A percentile compares a stretch with the other conserved stretches of the same genome.
Conservation (phyloP, 805 yeast genomes). For the Zygosaccharomyces lentus region DNA sequence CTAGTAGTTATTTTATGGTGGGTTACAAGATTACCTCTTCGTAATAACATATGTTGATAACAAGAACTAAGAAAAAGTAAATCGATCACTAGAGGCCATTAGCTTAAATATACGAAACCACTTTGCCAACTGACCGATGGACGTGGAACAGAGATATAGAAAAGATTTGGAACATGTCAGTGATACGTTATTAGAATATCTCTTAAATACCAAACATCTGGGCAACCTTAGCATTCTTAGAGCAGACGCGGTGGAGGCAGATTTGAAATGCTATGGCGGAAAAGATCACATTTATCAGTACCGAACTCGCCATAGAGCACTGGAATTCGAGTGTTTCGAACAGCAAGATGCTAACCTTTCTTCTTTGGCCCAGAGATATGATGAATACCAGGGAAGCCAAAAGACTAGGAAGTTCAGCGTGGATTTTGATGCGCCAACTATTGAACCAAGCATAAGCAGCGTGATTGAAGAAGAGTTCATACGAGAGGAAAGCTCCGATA, state of each 20-base stretch:
- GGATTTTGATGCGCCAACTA: slow-evolving; percentile 26
- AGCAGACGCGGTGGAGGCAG: slow-evolving; percentile 11
- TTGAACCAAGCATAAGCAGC: background rate
- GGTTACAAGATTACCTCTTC: too few species aligned
- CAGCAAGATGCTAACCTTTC: slow-evolving; percentile 8
- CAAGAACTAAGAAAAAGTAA: background rate
- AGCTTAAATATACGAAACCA: background rate
- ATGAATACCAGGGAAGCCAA: slow-evolving; percentile 12
- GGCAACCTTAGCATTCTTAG: slow-evolving; percentile 20
- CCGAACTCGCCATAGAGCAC: slow-evolving; percentile 12
- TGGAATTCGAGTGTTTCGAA: slow-evolving; percentile 14
- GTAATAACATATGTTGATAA: too few species aligned
- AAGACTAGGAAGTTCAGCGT: slow-evolving; percentile 29
- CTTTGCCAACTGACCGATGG: background rate
- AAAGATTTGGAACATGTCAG: slow-evolving; percentile 8
- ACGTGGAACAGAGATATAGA: slow-evolving; percentile 2
- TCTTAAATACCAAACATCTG: slow-evolving; percentile 21
- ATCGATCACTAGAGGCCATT: background rate
- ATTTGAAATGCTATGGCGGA: slow-evolving; percentile 4
- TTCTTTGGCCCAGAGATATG: slow-evolving; percentile 17
- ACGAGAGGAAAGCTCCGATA: slow-evolving; percentile 13
- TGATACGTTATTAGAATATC: slow-evolving; percentile 21
- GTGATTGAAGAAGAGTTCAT: background rate
- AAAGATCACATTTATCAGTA: slow-evolving; percentile 8
- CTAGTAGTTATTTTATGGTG: too few species aligned